Evolutionary conservation across 441 rosid genomes (phyloP).

Genomic region (Biscutella auriculata): DNA sequence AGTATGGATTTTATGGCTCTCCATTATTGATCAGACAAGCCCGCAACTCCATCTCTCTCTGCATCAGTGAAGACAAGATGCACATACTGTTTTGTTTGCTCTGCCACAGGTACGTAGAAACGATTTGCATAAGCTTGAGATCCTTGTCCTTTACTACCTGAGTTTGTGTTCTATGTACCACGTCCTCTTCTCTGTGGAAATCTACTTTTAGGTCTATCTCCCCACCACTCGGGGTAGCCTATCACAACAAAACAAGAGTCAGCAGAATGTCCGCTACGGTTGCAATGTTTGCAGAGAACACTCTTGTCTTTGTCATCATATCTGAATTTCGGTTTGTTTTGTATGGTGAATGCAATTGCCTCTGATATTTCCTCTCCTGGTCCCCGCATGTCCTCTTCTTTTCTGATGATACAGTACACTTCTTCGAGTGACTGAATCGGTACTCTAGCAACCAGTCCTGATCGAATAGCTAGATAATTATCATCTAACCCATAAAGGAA

Average conservation of each 20-base stretch:
- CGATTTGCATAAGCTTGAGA: not conserved
- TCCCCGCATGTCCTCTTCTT: not conserved
- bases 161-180: too few relatives aligned
- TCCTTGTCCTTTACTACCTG: not conserved
- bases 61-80: not conserved
- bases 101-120: too few relatives aligned
- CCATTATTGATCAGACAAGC: not conserved
- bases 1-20: accelerated
- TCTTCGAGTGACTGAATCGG: not conserved
- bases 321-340: too few relatives aligned
- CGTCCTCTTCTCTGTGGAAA: not conserved
- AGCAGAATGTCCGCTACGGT: accelerated
- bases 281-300: accelerated
- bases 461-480: too few relatives aligned
- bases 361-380: not conserved
- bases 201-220: not conserved
- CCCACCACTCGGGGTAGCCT: not conserved
- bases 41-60: not conserved
- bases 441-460: too few relatives aligned
- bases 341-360: too few relatives aligned
- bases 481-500: too few relatives aligned
- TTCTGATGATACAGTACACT: not conserved
- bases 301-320: not conserved
- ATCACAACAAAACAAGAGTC: not conserved
- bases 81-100: not conserved